Percentiles rank a stretch among this genome's conserved stretches.
phyloP scores from a whole-genome alignment of 768 basidiomycete species.

The Cytidiella melzeri region DNA sequence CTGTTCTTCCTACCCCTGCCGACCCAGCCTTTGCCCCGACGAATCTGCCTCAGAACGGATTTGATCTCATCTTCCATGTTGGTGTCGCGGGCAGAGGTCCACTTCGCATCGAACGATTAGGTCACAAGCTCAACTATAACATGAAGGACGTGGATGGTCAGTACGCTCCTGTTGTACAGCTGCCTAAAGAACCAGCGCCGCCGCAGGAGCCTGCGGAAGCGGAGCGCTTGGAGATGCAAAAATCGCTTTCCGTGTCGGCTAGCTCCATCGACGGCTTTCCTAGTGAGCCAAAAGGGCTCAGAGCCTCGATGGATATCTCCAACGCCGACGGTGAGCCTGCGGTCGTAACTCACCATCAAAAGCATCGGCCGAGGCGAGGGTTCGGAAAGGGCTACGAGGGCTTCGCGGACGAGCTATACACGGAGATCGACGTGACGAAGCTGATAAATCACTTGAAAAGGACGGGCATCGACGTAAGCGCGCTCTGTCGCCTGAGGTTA shows the following conservation, averaged over 20 bases:
- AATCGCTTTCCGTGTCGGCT: conserved; percentile 12
- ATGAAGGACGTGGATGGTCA: conserved; percentile 60
- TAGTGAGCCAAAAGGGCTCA: no score
- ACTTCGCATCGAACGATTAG: conserved; percentile 55
- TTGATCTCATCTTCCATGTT: conserved; percentile 67
- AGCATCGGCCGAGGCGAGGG: conserved; percentile 12
- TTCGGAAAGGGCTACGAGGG: conserved; percentile 38
- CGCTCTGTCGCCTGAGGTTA: conserved; percentile 1
- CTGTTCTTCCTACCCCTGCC: conserved; percentile 36
- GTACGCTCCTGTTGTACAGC: conserved; percentile 39
- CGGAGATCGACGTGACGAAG: conserved; percentile 46
- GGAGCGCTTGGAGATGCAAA: conserved; percentile 27
- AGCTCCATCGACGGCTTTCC: background rate
- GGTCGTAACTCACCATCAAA: background rate
- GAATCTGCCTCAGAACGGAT: conserved; percentile 41
- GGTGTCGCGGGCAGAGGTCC: conserved; percentile 63
- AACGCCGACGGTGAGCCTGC: no score
- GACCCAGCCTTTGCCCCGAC: conserved; percentile 33
- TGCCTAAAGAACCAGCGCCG: conserved; percentile 29
- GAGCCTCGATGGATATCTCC: background rate
- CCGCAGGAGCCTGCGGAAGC: conserved; percentile 13
- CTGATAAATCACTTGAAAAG: conserved; percentile 48
- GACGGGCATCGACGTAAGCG: conserved; percentile 42
- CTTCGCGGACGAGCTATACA: conserved; percentile 46
- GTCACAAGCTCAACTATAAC: conserved; percentile 62